These are phyloP conservation scores for Elaeis oleifera DNA, from an alignment of 202 grass and related monocot species.

Conservation along the genomic window DNA sequence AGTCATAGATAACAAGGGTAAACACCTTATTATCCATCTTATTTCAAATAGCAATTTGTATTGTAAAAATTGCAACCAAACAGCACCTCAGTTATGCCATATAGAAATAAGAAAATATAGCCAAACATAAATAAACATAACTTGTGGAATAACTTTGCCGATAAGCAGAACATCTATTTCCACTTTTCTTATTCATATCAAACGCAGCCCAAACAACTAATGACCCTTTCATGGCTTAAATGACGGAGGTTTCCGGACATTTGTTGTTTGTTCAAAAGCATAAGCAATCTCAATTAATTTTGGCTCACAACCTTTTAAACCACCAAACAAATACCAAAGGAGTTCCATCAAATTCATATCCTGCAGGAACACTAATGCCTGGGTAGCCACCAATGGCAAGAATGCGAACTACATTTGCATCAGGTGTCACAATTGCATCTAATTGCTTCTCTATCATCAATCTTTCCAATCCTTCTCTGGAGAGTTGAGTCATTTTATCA, in stretches of 20 bases:
- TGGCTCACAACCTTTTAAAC: constrained; percentile 48
- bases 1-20: too few species aligned
- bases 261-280: constrained; percentile 56
- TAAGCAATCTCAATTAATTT: constrained; percentile 61
- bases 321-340: constrained; percentile 43
- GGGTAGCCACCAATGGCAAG: constrained; percentile 39
- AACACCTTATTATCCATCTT: too few species aligned
- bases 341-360: constrained; percentile 22
- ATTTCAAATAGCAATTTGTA: too few species aligned
- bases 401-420: neutral
- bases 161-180: too few species aligned
- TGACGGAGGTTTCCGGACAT: constrained; percentile 29
- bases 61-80: too few species aligned
- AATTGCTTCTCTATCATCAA: neutral
- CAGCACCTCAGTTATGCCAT: too few species aligned
- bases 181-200: too few species aligned
- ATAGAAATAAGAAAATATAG: too few species aligned
- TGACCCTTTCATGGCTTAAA: constrained; percentile 6
- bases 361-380: constrained; percentile 36
- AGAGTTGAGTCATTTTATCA: neutral
- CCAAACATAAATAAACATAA: too few species aligned
- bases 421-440: neutral
- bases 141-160: too few species aligned
- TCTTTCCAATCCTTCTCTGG: neutral
- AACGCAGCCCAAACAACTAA: too few species aligned